These are phyloP conservation scores for Sisymbrium altissimum DNA, from an alignment of 345 rosid species.

Conservation along the genomic window DNA sequence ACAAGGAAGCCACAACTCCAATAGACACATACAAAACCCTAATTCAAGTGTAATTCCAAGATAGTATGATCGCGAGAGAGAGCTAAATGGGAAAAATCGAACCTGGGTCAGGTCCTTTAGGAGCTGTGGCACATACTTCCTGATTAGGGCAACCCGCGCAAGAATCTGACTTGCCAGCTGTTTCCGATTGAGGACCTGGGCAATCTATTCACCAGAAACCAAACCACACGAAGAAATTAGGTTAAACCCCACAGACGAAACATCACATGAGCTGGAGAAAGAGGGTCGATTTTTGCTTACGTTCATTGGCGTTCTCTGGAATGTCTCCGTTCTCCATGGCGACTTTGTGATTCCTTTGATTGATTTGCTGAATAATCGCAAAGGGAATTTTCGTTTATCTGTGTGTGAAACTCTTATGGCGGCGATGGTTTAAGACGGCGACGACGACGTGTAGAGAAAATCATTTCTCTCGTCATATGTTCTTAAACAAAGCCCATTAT, in stretches of 20 bases:
- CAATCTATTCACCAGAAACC: slow-evolving; percentile 46
- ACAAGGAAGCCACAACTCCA: neutral
- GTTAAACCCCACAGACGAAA: neutral
- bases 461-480: neutral
- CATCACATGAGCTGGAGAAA: neutral
- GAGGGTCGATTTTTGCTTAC: neutral
- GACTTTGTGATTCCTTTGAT: neutral
- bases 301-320: slow-evolving; percentile 36
- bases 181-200: slow-evolving; percentile 75
- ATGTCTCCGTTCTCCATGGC: slow-evolving; percentile 33
- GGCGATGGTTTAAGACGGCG: neutral
- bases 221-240: neutral
- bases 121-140: slow-evolving; percentile 82
- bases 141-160: slow-evolving; percentile 96
- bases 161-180: slow-evolving; percentile 77
- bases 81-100: neutral
- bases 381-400: neutral
- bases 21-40: neutral
- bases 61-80: neutral
- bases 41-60: neutral
- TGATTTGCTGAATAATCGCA: neutral
- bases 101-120: slow-evolving; percentile 99
- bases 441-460: neutral
- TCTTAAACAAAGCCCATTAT: slow-evolving; percentile 5
- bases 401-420: neutral